Base-by-base conservation (phyloP, 768 basidiomycete species). In the Mycena albidolilacea region DNA sequence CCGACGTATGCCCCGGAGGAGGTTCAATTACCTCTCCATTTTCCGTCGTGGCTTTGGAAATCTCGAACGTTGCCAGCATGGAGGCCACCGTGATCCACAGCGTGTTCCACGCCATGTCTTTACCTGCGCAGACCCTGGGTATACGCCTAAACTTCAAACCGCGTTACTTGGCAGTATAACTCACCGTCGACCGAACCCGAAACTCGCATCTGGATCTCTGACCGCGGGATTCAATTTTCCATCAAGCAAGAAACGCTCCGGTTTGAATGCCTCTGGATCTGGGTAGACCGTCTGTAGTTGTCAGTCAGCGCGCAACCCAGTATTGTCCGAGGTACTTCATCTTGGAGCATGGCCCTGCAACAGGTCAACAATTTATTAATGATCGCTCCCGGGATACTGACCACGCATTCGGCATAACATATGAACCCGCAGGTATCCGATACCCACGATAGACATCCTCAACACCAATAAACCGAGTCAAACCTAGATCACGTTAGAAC, bases 171-270 rank as follows among this genome's bases (percentile, higher is more conserved):
- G 41, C 14, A n/a, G 14, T 21, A 37, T 14, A 6, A 67, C 66
- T 21, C 10, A 71, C 70, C 70, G 70, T 17, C 70, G 44, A 30
- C 64, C 70, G 21, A 64, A 71, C 7, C 69, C 70, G 23, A 70
- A 70, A 57, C 11, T 48, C 2, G 35, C 44, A 5, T 55, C 61
- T 12, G 60, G 70, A 12, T 54, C 15, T 11, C 3, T 10, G 1
- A 46, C 44, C 5, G 59, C 58, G 1, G 70, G 41, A 21, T 72
- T 63, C 11, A 60, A 23, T 8, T 61, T 60, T 0, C 65, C 60
- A 17, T 72, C 21, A 12, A 72, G 35, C 19, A 72, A 21, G 60
- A 72, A 67, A 17, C 50, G 59, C 17, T 72, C 70, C 1, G 70
- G 64, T 21, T 66, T 63, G 35, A 72, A 72, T 1, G 41, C n/a